Base-by-base conservation (phyloP, 495 filamentous ascomycete species). In the Xylaria grammica region DNA sequence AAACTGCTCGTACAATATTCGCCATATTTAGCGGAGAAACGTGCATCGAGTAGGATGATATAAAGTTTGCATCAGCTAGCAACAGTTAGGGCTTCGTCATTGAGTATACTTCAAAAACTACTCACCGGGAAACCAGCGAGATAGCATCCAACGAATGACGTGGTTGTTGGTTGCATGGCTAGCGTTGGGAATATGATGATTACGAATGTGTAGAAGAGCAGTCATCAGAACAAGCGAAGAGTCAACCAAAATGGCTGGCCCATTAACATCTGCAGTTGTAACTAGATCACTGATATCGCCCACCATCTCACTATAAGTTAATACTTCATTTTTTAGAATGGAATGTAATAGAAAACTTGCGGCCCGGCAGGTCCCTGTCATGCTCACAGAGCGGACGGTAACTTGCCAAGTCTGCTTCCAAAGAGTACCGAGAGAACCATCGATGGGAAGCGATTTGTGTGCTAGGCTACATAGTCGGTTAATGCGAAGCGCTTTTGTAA, bases 321-420 rank as follows among this genome's bases (percentile, higher is more conserved):
- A 73, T 15, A 93, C 75, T 5, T 86, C 80, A 38, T 76, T 77
- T 46, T 87, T 80, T 4, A 97, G 69, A 45, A 97, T 81, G 24
- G 84, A 78, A 52, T 86, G 75, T 73, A 97, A 83, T 8, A 97
- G 77, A 69, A 91, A 84, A 67, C 92, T 94, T 44, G 95, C 92
- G 60, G 91, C 86, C 62, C 95, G 88, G 50, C 90, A 95, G 11
- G 86, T 91, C 3, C 79, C 72, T 45, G 87, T 82, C 30, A 90
- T 88, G 44, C 88, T 89, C 29, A 95, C 79, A 61, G 85, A 85
- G 30, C 93, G 86, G 45, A 84, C 84, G 30, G 89, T 84, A 10
- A 92, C 76, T 59, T 93, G 88, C 90, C 93, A 96, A 40, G 86
- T 80, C 63, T 89, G 86, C 38, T 84, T 80, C 94, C 94, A 97